Conservation (phyloP, 352 stramenopile species). For the Phytophthora foliorum region DNA sequence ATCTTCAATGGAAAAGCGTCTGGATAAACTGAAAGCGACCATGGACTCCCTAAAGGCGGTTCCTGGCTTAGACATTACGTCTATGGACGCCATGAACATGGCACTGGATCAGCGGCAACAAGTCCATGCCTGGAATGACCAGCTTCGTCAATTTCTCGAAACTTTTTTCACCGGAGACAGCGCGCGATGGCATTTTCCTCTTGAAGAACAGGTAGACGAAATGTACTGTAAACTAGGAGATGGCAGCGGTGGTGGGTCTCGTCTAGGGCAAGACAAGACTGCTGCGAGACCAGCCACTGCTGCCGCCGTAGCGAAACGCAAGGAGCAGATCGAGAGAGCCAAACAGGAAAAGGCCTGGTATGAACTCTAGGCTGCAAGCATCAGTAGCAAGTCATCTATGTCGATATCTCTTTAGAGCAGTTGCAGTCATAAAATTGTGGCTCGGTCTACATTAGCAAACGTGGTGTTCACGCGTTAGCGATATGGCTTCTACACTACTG, state of each 20-base stretch:
- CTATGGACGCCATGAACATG: constrained; percentile 14
- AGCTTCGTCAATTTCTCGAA: constrained; percentile 29
- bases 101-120: constrained; percentile 20
- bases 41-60: constrained; percentile 12
- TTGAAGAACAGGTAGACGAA: constrained; percentile 23
- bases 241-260: not conserved
- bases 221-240: constrained; percentile 25
- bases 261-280: constrained; percentile 7
- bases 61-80: not conserved
- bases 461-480: constrained; percentile 3
- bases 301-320: constrained; percentile 34
- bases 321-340: constrained; percentile 35
- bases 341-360: constrained; percentile 42
- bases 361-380: constrained; percentile 16
- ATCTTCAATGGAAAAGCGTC: constrained; percentile 22
- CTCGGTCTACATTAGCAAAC: constrained; percentile 31
- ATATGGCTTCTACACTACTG: constrained; percentile 21
- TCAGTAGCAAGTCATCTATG: not conserved
- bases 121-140: constrained; percentile 28
- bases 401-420: not conserved
- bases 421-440: not conserved
- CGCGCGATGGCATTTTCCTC: constrained; percentile 25
- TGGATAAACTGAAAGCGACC: constrained; percentile 23
- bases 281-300: constrained; percentile 22
- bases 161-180: constrained; percentile 34